A percentile compares a stretch with the other conserved stretches of the same genome.
Evolutionary conservation across 371 early-diverging fungal species (phyloP).

Genomic region (Mucor indicus): DNA sequence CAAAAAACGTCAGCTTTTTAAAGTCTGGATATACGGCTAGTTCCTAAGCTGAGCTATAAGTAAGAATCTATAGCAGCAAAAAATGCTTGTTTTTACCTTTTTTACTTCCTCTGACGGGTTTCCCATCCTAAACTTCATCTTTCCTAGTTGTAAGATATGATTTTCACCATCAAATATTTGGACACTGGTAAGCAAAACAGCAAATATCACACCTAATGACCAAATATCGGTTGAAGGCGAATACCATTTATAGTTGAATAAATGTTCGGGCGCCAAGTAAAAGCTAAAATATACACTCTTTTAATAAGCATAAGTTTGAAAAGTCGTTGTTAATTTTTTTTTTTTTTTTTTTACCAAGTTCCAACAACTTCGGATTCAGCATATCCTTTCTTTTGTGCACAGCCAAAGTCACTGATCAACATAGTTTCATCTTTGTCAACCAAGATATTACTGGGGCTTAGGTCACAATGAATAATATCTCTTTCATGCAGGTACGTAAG

Average conservation of each 20-base stretch:
- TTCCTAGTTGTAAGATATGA: conserved; percentile 45
- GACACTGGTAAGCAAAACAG: conserved; percentile 26
- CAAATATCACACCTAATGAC: conserved; percentile 40
- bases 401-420: conserved; percentile 85
- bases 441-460: conserved; percentile 74
- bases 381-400: conserved; percentile 30
- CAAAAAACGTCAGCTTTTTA: conserved; percentile 42
- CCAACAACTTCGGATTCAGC: conserved; percentile 31
- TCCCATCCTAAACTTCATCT: conserved; percentile 30
- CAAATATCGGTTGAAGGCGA: conserved; percentile 43
- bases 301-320: too few species aligned
- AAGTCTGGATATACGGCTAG: conserved; percentile 36
- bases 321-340: neutral
- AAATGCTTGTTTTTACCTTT: neutral
- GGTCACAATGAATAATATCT: conserved; percentile 72
- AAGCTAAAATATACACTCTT: conserved; percentile 16
- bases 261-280: conserved; percentile 49
- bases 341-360: conserved; percentile 24
- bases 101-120: conserved; percentile 22
- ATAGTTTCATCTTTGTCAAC: conserved; percentile 44
- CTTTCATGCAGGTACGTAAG: conserved; percentile 55
- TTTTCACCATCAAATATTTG: conserved; percentile 37
- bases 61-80: neutral
- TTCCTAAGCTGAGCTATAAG: conserved; percentile 20
- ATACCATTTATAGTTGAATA: conserved; percentile 36